These are phyloP conservation scores for Sanghuangporus baumii DNA, from an alignment of 1,284 basidiomycete genomes.

Conservation along the genomic window DNA sequence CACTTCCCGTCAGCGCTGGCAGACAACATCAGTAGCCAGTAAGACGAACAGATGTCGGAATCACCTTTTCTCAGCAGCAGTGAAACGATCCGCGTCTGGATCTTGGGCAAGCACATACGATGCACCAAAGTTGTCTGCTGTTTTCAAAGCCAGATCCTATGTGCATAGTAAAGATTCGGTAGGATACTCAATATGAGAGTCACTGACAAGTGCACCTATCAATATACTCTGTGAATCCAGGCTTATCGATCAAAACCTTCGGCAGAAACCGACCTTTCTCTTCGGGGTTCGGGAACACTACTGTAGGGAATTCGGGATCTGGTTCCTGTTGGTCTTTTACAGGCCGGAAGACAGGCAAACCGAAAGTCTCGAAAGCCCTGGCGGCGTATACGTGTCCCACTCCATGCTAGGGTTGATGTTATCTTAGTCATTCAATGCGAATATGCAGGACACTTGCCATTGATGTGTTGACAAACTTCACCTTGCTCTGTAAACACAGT, in stretches of 20 bases:
- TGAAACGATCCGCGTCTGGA: constrained; percentile 80
- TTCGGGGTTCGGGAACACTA: constrained; percentile 82
- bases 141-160: constrained; percentile 64
- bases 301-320: constrained; percentile 80
- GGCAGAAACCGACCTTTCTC: constrained; percentile 55
- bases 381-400: constrained; percentile 64
- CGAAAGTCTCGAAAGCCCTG: constrained; percentile 51
- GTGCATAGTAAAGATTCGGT: neutral
- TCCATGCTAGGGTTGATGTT: constrained; percentile 46
- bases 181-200: neutral
- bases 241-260: constrained; percentile 8
- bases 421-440: neutral
- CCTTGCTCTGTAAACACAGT: neutral
- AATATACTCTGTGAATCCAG: constrained; percentile 6
- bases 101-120: constrained; percentile 77
- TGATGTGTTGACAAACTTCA: constrained; percentile 75
- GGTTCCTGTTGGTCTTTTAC: constrained; percentile 62
- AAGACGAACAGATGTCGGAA: constrained; percentile 2
- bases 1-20: constrained; percentile 42
- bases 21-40: neutral
- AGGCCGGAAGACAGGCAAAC: constrained; percentile 52
- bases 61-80: constrained; percentile 71
- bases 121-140: constrained; percentile 47
- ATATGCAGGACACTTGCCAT: constrained; percentile 30
- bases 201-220: constrained; percentile 50